Evolutionary conservation across 768 basidiomycete genomes (phyloP).

Genomic region (Symmetrospora coprosmae): DNA sequence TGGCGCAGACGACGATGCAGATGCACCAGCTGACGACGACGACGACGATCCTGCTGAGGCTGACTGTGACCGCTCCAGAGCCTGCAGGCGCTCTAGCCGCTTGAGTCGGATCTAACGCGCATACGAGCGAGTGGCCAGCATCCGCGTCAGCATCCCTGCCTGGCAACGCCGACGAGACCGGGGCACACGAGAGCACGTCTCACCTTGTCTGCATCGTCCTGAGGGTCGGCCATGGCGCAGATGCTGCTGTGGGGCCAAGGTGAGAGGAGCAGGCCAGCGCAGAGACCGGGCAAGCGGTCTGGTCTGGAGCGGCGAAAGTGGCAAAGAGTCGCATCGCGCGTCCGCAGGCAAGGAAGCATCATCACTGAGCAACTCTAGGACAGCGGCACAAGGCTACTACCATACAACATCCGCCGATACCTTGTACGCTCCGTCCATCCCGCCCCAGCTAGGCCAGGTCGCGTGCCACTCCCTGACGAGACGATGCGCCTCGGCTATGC

Average conservation of each 20-base stretch:
- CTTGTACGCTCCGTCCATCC: constrained; percentile 2
- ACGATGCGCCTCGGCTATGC: constrained; percentile 15
- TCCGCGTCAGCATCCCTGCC: no score
- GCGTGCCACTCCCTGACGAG: constrained; percentile 4
- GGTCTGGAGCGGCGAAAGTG: not conserved
- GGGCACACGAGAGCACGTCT: not conserved
- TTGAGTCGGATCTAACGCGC: constrained; percentile 95
- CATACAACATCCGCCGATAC: constrained; percentile 15
- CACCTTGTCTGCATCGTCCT: not conserved
- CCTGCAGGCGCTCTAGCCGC: constrained; percentile 70
- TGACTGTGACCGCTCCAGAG: constrained; percentile 24
- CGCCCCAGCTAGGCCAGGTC: constrained; percentile 13
- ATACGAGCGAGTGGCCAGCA: no score
- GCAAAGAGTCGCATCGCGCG: not conserved
- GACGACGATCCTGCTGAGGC: constrained; percentile 39
- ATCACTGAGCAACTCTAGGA: not conserved
- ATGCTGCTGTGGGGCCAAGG: no score
- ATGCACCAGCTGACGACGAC: constrained; percentile 32
- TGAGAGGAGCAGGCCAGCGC: not conserved
- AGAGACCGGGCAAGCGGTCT: not conserved
- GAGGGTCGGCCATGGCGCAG: not conserved
- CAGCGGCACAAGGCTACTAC: not conserved
- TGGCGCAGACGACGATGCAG: constrained; percentile 19
- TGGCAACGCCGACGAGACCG: not conserved
- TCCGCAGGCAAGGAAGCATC: no score